Conservation (phyloP, 176 grass and related monocot species). For the Zoysia japonica region DNA sequence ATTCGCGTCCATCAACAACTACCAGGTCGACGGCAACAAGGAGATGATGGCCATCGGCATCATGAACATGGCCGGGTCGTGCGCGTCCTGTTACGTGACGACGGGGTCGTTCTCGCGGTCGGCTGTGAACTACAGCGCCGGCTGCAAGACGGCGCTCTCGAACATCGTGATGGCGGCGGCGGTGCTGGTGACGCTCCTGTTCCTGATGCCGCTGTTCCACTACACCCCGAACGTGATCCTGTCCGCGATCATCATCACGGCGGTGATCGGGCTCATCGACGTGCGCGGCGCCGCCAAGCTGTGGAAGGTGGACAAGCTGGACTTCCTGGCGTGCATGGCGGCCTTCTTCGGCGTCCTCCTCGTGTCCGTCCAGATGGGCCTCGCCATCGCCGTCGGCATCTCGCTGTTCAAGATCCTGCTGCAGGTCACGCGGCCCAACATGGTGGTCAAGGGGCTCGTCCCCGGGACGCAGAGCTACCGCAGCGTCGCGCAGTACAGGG, state of each 20-base stretch:
- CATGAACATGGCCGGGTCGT: conserved; percentile 98
- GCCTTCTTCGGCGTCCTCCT: conserved; percentile 93
- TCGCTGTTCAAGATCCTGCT: conserved; percentile 94
- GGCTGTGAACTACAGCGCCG: conserved; percentile 96
- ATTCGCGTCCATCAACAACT: conserved; percentile 97
- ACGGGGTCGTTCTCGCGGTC: conserved; percentile 96
- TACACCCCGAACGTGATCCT: conserved; percentile 95
- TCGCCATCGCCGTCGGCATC: conserved; percentile 74
- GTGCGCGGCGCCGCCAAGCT: conserved; percentile 59
- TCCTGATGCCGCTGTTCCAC: conserved; percentile 97
- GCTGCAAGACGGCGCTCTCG: conserved; percentile 76
- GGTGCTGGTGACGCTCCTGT: conserved; percentile 88
- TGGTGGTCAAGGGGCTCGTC: conserved; percentile 61
- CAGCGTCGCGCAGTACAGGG: conserved; percentile 72
- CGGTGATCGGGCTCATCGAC: conserved; percentile 89
- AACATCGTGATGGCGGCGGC: conserved; percentile 95
- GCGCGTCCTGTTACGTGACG: conserved; percentile 94
- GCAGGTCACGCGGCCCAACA: conserved; percentile 78
- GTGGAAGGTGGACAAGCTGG: conserved; percentile 97
- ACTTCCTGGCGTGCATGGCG: conserved; percentile 75
- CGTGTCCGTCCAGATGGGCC: conserved; percentile 86
- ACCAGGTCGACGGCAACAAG: conserved; percentile 99
- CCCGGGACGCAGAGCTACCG: conserved; percentile 86
- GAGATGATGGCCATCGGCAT: conserved; percentile 98
- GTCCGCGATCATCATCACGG: conserved; percentile 96